Base-by-base conservation (phyloP, 805 yeast species). In the Saccharomyces paradoxus region DNA sequence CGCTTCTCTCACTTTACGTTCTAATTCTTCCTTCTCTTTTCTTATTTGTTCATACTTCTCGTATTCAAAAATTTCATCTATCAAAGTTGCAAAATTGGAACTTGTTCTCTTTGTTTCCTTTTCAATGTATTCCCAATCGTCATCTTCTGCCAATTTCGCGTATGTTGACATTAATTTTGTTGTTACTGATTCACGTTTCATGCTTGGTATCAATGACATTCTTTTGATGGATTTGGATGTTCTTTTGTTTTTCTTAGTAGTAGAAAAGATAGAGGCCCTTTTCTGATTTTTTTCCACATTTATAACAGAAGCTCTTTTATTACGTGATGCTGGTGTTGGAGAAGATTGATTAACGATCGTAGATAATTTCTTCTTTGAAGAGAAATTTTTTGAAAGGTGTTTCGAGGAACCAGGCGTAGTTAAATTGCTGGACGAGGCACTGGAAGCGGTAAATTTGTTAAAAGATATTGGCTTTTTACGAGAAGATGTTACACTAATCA, bases 1-100 rank as follows among this genome's bases (percentile, higher is more conserved):
- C 54, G 79, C 70, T 22, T 81, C 81, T 56, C 66, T 71, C 50
- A 76, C 68, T 60, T 79, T 83, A 48, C 70, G 60, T 51, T 68
- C 72, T 17, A 70, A 52, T 31, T 81, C 83, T 63, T 79, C 81
- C 52, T 65, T 66, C 46, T 71, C 76, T 55, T 68, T 76, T 77
- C 77, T 81, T 60, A 77, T 71, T 63, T 79, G 83, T 56, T 82
- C 87, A 52, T 77, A 81, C 59, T 77, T 79, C 63, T 84, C 90
- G 67, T 84, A 86, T 62, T 81, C 86, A 74, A 86, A 86, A 55
- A 86, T 81, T 68, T 81, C 83, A 71, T 86, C 92, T 74, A 89
- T 84, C 47, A 86, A 73, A 2, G 86, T 79, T 12, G 90, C 94
- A 74, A 86, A 86, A 58, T 86, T 87, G 14, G 88, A 83, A 41